Base-by-base conservation (phyloP, 2,329 filamentous ascomycete genomes). In the Aspergillus amoenus region DNA sequence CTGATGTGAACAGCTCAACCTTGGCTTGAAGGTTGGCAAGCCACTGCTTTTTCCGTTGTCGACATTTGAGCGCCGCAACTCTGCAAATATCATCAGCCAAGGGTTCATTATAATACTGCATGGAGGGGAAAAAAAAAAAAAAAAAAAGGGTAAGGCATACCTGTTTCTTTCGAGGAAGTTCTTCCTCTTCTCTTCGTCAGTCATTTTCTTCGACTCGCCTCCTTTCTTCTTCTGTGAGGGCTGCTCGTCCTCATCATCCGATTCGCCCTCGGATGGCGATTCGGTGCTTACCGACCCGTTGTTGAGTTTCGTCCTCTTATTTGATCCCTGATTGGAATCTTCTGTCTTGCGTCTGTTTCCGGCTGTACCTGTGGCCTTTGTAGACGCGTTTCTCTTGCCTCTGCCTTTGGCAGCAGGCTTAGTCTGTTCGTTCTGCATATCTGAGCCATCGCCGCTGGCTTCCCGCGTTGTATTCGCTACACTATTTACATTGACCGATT, bases 1-100 rank as follows among this genome's bases (percentile, higher is more conserved):
- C 94, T 1, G 83, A 88, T 61, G 89, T 93, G 70, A 92, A 97
- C 64, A 96, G 82, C 73, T 99, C 94, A 15, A 97, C 93, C 75
- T 97, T 97, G 55, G 86, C 85, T 74, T 99, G 94, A 1, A 99
- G 82, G 66, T 96, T 97, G 32, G 90, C 90, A 57, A 97, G 84
- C 94, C 94, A 99, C 73, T 97, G 94, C 82, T 99, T 99, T 82
- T 99, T 99, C 18, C 94, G 86, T 75, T 99, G 94, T 60, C 94
- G 89, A 76, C 94, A 99, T 72, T 99, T 99, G 58, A 99, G 81
- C 3, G 94, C 94, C 61, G 94, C 94, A 63, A 99, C 92, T 71
- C 94, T 97, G 57, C 76, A 62, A 77, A 71, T 46, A 53, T n/a
- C n/a, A 37, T 55, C 48, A 55, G 22, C n/a, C 15, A 37, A 15